Evolutionary conservation across 805 yeast genomes (phyloP).

Genomic region (Teunomyces kruisii): DNA sequence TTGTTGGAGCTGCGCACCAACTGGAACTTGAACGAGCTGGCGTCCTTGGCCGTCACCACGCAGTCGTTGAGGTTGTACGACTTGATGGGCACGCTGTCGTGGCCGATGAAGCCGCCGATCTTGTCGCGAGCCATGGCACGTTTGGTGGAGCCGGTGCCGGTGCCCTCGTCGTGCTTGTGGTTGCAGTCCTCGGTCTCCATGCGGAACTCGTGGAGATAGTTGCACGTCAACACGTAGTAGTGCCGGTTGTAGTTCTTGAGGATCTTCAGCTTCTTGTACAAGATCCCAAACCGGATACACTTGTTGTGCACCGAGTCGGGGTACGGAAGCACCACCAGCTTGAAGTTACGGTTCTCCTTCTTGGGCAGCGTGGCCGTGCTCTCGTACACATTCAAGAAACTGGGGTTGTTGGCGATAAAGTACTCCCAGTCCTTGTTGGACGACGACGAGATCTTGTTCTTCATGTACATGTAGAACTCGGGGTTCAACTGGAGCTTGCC

Average conservation of each 20-base stretch:
- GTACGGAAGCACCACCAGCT: slow-evolving; percentile 32
- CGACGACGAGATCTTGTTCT: slow-evolving; percentile 23
- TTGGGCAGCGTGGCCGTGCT: slow-evolving; percentile 15
- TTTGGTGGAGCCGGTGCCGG: background rate
- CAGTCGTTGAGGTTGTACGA: slow-evolving; percentile 44
- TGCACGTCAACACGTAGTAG: slow-evolving; percentile 42
- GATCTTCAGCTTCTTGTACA: slow-evolving; percentile 42
- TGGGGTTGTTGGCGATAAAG: slow-evolving; percentile 33
- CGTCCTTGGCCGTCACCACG: slow-evolving; percentile 31
- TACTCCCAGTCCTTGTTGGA: slow-evolving; percentile 38
- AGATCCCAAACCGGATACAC: slow-evolving; percentile 38
- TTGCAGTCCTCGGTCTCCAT: slow-evolving; percentile 23
- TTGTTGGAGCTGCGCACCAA: slow-evolving; percentile 27
- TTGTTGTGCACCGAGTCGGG: slow-evolving; percentile 38
- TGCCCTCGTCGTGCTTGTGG: slow-evolving; percentile 7
- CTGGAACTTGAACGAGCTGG: slow-evolving; percentile 33
- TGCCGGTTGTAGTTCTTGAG: slow-evolving; percentile 37
- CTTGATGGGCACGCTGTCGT: slow-evolving; percentile 38
- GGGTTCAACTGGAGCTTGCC: slow-evolving; percentile 25
- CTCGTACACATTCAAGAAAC: slow-evolving; percentile 23
- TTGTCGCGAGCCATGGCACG: slow-evolving; percentile 27
- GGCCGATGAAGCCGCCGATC: slow-evolving; percentile 40
- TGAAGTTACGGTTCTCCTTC: slow-evolving; percentile 20
- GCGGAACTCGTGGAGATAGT: slow-evolving; percentile 43
- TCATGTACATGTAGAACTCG: slow-evolving; percentile 26